A percentile compares a stretch with the other conserved stretches of the same genome.
These are phyloP conservation scores for Coemansia sp. DNA, from an alignment of 192 early-diverging fungal species.

Conservation along the genomic window DNA sequence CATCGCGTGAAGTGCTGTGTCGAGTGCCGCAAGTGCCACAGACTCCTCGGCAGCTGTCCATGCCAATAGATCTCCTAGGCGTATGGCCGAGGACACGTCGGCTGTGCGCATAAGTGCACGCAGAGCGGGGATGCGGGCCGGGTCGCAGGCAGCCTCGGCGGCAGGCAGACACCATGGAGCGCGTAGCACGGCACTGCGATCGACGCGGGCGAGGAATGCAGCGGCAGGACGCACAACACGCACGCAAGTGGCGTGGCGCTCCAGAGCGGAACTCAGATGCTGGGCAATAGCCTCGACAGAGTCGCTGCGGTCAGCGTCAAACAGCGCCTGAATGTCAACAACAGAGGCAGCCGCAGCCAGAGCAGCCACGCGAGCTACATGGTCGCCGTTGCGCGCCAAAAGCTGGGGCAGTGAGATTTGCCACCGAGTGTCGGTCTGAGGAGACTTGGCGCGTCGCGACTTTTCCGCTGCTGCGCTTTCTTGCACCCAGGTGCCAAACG, in stretches of 20 bases:
- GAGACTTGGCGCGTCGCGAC: background rate
- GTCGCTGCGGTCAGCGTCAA: conserved; percentile 33
- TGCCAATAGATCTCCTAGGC: background rate
- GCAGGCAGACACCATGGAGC: conserved; percentile 2
- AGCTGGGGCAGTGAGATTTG: conserved; percentile 31
- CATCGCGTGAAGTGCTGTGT: conserved; percentile 33
- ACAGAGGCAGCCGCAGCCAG: conserved; percentile 30
- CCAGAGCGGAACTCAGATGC: conserved; percentile 21
- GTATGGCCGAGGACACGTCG: conserved; percentile 25
- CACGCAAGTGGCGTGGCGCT: conserved; percentile 34
- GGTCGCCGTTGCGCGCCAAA: conserved; percentile 40
- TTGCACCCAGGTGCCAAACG: conserved; percentile 30
- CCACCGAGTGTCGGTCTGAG: conserved; percentile 17
- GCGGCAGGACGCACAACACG: conserved; percentile 31
- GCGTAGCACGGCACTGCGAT: conserved; percentile 31
- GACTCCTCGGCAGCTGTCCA: conserved; percentile 20
- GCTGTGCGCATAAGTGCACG: conserved; percentile 24
- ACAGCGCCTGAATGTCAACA: conserved; percentile 45
- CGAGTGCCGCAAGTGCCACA: conserved; percentile 30
- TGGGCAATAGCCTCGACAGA: conserved; percentile 15
- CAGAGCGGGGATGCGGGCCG: conserved; percentile 29
- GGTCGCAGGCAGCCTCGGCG: conserved; percentile 23
- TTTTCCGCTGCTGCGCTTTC: conserved; percentile 13
- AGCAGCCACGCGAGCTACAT: conserved; percentile 25
- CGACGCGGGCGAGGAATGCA: conserved; percentile 39